These are phyloP conservation scores for Zhuliangozyma blackwelliae DNA, from an alignment of 1,139 yeast genomes.

Conservation along the genomic window DNA sequence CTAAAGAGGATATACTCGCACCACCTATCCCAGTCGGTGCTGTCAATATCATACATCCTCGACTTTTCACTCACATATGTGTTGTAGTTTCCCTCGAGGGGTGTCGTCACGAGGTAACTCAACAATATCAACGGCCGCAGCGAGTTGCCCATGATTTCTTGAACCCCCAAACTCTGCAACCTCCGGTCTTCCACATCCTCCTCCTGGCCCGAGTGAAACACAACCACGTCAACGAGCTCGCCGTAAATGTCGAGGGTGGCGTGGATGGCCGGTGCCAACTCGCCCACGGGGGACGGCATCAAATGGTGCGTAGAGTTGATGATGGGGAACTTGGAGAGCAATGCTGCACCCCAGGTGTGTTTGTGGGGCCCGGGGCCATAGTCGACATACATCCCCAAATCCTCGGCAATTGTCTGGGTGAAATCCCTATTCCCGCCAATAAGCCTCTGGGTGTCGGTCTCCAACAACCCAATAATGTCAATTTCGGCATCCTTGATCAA, in stretches of 20 bases:
- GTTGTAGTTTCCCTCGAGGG: constrained; percentile 84
- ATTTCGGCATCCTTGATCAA: constrained; percentile 80
- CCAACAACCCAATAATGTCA: constrained; percentile 86
- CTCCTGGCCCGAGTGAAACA: constrained; percentile 97
- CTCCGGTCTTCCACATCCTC: constrained; percentile 94
- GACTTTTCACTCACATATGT: constrained; percentile 81
- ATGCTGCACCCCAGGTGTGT: constrained; percentile 97
- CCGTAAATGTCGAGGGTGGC: constrained; percentile 94
- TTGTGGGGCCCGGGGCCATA: constrained; percentile 98
- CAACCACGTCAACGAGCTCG: constrained; percentile 81
- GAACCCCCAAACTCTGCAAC: constrained; percentile 73
- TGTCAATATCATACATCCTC: constrained; percentile 91
- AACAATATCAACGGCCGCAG: constrained; percentile 75
- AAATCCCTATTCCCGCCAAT: constrained; percentile 94
- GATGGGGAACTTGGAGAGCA: constrained; percentile 91
- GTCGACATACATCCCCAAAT: constrained; percentile 89
- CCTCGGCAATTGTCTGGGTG: constrained; percentile 89
- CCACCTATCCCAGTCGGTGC: constrained; percentile 96
- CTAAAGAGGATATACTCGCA: constrained; percentile 93
- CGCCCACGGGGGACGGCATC: constrained; percentile 94
- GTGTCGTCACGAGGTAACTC: constrained; percentile 86
- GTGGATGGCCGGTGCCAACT: constrained; percentile 95
- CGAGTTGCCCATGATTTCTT: constrained; percentile 75
- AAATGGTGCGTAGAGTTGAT: constrained; percentile 84
- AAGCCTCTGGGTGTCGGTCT: constrained; percentile 88